Conservation (phyloP, 2,329 filamentous ascomycete species). For the Albifimbria verrucaria region DNA sequence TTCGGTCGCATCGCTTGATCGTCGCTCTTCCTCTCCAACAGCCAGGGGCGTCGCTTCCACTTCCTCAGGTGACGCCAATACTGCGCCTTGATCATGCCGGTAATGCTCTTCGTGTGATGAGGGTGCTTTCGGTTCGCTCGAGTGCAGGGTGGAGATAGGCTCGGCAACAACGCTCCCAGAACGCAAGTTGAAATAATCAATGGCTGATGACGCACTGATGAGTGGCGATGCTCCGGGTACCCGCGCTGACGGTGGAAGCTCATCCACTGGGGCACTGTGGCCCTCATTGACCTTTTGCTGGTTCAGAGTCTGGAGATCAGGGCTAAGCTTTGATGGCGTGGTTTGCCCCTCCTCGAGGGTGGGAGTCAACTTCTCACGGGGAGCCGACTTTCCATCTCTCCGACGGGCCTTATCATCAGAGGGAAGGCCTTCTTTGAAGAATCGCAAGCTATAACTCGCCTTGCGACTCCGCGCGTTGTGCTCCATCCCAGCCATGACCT, state of each 20-base stretch:
- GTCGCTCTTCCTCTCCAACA: conserved; percentile 27
- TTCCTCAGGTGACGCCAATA: neutral
- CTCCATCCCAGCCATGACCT: conserved; percentile 59
- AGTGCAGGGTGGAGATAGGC: neutral
- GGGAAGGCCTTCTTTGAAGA: conserved; percentile 65
- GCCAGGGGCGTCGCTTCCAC: neutral
- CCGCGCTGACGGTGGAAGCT: neutral
- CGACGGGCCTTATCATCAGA: conserved; percentile 53
- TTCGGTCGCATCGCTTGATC: conserved; percentile 18
- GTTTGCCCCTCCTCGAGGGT: conserved; percentile 28
- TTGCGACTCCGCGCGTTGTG: conserved; percentile 64
- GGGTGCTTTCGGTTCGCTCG: neutral
- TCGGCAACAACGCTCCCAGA: conserved; percentile 2
- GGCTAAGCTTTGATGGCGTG: neutral
- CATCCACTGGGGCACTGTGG: neutral
- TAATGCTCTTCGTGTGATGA: neutral
- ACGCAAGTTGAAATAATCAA: conserved; percentile 1
- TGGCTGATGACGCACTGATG: neutral
- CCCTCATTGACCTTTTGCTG: neutral
- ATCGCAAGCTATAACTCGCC: conserved; percentile 63
- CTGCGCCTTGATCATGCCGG: neutral
- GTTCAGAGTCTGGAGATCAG: neutral
- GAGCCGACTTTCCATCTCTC: conserved; percentile 38
- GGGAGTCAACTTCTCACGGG: conserved; percentile 39
- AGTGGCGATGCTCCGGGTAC: neutral